Evolutionary conservation across 805 yeast genomes (phyloP).

Genomic region (Kazachstania psychrophila): DNA sequence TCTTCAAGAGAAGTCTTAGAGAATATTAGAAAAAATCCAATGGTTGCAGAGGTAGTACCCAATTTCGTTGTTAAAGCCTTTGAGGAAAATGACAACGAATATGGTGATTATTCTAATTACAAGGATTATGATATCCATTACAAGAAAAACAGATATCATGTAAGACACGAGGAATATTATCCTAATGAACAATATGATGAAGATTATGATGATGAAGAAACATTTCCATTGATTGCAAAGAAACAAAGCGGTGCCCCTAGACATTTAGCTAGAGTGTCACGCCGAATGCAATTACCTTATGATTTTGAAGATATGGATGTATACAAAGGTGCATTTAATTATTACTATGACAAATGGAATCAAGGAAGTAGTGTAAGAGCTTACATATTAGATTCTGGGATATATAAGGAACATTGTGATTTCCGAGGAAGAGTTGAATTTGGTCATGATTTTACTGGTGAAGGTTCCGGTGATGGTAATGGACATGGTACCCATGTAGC

Average conservation of each 20-base stretch:
- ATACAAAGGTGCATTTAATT: slow-evolving; percentile 30
- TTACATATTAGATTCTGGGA: slow-evolving; percentile 81
- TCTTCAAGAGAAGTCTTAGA: slow-evolving; percentile 38
- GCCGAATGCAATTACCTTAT: slow-evolving; percentile 32
- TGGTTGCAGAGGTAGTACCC: slow-evolving; percentile 59
- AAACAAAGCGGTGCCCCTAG: slow-evolving; percentile 47
- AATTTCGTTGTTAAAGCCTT: slow-evolving; percentile 54
- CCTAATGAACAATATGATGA: slow-evolving; percentile 1
- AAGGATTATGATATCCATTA: too few species aligned
- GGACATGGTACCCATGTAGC: slow-evolving; percentile 97
- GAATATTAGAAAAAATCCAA: slow-evolving; percentile 45
- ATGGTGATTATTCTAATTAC: not conserved
- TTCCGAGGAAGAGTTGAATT: slow-evolving; percentile 49
- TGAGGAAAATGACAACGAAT: slow-evolving; percentile 27
- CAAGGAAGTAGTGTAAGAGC: slow-evolving; percentile 58
- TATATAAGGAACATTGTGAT: slow-evolving; percentile 50
- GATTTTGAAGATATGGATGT: slow-evolving; percentile 12
- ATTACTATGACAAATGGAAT: slow-evolving; percentile 37
- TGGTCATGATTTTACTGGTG: slow-evolving; percentile 56
- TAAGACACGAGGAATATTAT: slow-evolving; percentile 8
- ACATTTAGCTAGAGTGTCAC: slow-evolving; percentile 58
- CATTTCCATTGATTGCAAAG: slow-evolving; percentile 1
- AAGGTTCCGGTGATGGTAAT: slow-evolving; percentile 53
- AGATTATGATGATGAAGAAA: slow-evolving; percentile 1
- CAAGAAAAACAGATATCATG: too few species aligned